A percentile compares a stretch with the other conserved stretches of the same genome.
phyloP scores from a whole-genome alignment of 164 flowering plant genomes.

The Liquidambar formosana region DNA sequence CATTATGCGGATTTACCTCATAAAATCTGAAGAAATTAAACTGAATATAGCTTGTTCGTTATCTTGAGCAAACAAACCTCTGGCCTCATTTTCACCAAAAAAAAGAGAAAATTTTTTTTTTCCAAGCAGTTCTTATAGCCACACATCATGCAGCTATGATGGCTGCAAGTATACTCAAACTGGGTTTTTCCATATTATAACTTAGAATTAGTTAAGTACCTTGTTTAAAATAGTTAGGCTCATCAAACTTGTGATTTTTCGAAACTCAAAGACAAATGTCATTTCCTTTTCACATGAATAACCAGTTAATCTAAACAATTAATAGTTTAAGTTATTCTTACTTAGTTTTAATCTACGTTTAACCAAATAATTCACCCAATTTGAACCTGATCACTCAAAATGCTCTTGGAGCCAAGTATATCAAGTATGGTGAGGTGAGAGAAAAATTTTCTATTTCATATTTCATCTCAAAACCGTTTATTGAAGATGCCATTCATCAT shows the following conservation, averaged over 20 bases:
- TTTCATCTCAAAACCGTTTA: constrained; percentile 31
- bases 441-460: constrained; percentile 25
- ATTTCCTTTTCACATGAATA: constrained; percentile 29
- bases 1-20: no score
- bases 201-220: constrained; percentile 6
- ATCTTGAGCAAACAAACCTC: no score
- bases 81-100: no score
- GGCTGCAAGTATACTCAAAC: neutral
- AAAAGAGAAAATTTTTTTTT: no score
- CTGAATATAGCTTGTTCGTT: no score
- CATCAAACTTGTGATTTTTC: constrained; percentile 30
- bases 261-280: constrained; percentile 13
- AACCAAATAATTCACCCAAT: constrained; percentile 62
- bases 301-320: constrained; percentile 9
- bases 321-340: constrained; percentile 16
- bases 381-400: constrained; percentile 43
- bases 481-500: constrained; percentile 49
- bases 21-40: no score
- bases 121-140: no score
- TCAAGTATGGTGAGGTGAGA: constrained; percentile 21
- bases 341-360: constrained; percentile 30
- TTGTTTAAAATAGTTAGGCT: constrained; percentile 20
- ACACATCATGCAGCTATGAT: no score
- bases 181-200: neutral
- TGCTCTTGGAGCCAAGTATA: constrained; percentile 31